Percentiles rank a stretch among this genome's conserved stretches.
phyloP scores from a whole-genome alignment of 2,329 filamentous ascomycete genomes.

The Calonectria pteridis region DNA sequence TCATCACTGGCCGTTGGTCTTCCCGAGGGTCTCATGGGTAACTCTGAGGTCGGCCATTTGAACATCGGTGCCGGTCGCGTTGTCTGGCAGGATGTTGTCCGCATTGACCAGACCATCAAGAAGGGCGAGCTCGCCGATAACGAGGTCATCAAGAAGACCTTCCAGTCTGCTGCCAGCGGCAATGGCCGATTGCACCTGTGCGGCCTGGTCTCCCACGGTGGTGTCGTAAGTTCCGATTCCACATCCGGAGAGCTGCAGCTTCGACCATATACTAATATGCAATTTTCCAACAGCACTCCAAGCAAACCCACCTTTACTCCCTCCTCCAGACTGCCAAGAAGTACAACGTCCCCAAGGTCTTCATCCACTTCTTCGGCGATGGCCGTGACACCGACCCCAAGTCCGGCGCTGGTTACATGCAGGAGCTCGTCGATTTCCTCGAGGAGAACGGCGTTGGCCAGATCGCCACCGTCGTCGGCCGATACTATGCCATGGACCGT shows the following conservation, averaged over 20 bases:
- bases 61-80: conserved; percentile 98
- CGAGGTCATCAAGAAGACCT: conserved; percentile 80
- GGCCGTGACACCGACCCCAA: conserved; percentile 98
- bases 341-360: conserved; percentile 88
- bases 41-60: conserved; percentile 97
- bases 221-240: conserved; percentile 72
- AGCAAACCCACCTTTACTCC: conserved; percentile 92
- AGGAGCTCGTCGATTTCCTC: conserved; percentile 83
- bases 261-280: conserved; percentile 18
- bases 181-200: conserved; percentile 94
- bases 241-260: neutral
- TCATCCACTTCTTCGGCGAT: conserved; percentile 99
- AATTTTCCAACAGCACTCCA: conserved; percentile 75
- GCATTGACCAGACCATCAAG: conserved; percentile 94
- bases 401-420: conserved; percentile 88
- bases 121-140: conserved; percentile 83
- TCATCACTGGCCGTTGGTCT: conserved; percentile 96
- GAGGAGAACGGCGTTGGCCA: conserved; percentile 89
- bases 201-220: conserved; percentile 93
- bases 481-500: conserved; percentile 99
- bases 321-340: conserved; percentile 92
- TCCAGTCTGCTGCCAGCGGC: conserved; percentile 84
- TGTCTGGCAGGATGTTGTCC: conserved; percentile 98
- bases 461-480: conserved; percentile 91
- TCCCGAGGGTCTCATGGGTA: conserved; percentile 97